Percentiles rank a stretch among this genome's conserved stretches.
These are phyloP conservation scores for Hypoxylon sp. DNA, from an alignment of 2,329 filamentous ascomycete species.

Conservation along the genomic window DNA sequence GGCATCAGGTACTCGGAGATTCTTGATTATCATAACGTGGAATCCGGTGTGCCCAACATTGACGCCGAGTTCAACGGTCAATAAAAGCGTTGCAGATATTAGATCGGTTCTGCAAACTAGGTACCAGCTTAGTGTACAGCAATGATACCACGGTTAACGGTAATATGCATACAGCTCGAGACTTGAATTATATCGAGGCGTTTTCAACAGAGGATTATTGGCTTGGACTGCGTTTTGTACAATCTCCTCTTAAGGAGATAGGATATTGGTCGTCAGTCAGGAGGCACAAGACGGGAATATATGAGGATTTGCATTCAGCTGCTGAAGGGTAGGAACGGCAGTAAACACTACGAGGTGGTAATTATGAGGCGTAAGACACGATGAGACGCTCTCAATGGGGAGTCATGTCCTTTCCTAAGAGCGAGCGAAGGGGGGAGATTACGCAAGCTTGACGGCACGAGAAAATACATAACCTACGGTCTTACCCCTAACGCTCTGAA, in stretches of 20 bases:
- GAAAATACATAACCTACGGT: not conserved
- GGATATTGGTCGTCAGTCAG: slow-evolving; percentile 33
- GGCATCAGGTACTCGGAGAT: slow-evolving; percentile 92
- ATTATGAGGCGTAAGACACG: slow-evolving; percentile 36
- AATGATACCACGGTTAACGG: slow-evolving; percentile 43
- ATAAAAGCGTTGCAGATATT: slow-evolving; percentile 43
- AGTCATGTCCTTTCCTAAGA: slow-evolving; percentile 24
- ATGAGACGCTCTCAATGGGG: slow-evolving; percentile 22
- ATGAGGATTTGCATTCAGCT: slow-evolving; percentile 37
- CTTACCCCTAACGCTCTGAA: slow-evolving; percentile 16
- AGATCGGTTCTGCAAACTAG: slow-evolving; percentile 34
- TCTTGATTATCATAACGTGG: slow-evolving; percentile 97
- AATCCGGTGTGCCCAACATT: slow-evolving; percentile 60
- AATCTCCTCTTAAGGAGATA: slow-evolving; percentile 32
- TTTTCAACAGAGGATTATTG: slow-evolving; percentile 47
- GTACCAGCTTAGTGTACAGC: slow-evolving; percentile 39
- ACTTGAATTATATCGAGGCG: slow-evolving; percentile 46
- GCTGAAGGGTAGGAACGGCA: slow-evolving; percentile 24
- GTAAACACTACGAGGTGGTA: slow-evolving; percentile 31
- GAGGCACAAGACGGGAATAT: slow-evolving; percentile 27
- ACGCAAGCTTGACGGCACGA: slow-evolving; percentile 18
- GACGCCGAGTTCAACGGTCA: slow-evolving; percentile 57
- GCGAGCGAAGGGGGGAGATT: slow-evolving; percentile 19
- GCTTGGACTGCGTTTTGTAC: slow-evolving; percentile 40
- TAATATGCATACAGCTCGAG: slow-evolving; percentile 38